Percentiles rank a stretch among this genome's conserved stretches.
phyloP scores from a whole-genome alignment of 1,284 basidiomycete species.

The Austropuccinia psidii region DNA sequence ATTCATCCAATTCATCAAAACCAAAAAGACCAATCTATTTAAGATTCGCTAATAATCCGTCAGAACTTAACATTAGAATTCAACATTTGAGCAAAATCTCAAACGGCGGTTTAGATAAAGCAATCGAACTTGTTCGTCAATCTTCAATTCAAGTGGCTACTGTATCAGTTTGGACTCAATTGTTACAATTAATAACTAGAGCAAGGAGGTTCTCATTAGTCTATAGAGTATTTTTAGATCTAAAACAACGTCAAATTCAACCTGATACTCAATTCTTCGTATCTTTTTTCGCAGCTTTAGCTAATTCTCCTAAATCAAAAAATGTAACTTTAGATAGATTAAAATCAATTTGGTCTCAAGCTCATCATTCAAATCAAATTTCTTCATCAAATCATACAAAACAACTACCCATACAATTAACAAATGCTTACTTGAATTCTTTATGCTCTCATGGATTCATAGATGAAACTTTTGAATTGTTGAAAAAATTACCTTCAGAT shows the following conservation, averaged over 20 bases:
- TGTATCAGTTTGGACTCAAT: constrained; percentile 42
- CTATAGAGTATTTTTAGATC: constrained; percentile 23
- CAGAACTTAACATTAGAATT: constrained; percentile 38
- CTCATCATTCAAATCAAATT: not conserved
- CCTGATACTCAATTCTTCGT: constrained; percentile 39
- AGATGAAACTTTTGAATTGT: not conserved
- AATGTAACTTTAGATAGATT: not conserved
- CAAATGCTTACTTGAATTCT: constrained; percentile 10
- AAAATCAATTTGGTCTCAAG: constrained; percentile 11
- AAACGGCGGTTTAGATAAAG: constrained; percentile 12
- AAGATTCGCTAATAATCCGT: constrained; percentile 39
- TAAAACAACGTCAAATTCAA: constrained; percentile 39
- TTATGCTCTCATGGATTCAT: not conserved
- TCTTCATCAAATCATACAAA: not conserved
- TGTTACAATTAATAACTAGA: constrained; percentile 38
- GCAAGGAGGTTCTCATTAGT: not conserved
- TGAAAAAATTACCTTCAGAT: not conserved
- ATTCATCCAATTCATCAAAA: too few species aligned
- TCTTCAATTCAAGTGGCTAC: constrained; percentile 38
- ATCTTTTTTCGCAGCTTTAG: constrained; percentile 36
- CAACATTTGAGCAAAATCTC: not conserved
- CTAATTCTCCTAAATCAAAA: not conserved
- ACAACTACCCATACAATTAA: too few species aligned
- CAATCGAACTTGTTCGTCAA: constrained; percentile 37
- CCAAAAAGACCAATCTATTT: constrained; percentile 11